These are phyloP conservation scores for Hordeum vulgare DNA, from an alignment of 176 grass and related monocot genomes.

Conservation along the genomic window DNA sequence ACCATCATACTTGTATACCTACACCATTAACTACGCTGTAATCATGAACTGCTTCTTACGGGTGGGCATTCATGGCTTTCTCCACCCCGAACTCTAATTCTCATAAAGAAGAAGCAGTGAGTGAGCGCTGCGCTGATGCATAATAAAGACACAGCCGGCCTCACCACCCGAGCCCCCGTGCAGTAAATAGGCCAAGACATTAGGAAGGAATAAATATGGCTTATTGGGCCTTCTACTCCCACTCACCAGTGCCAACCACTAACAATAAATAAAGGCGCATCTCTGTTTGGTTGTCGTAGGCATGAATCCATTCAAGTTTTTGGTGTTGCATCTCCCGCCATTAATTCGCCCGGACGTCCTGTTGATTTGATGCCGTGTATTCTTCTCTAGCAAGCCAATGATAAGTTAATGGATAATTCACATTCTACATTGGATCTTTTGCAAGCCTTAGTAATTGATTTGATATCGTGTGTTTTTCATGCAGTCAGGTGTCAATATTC, in stretches of 20 bases:
- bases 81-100: conserved; percentile 22
- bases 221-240: conserved; percentile 41
- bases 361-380: conserved; percentile 10
- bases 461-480: background rate
- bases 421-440: background rate
- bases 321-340: conserved; percentile 26
- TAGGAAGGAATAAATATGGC: conserved; percentile 30
- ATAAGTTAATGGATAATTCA: background rate
- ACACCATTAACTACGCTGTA: conserved; percentile 56
- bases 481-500: background rate
- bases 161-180: conserved; percentile 15
- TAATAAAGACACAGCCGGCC: background rate
- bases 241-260: conserved; percentile 45
- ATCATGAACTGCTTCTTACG: conserved; percentile 55
- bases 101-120: conserved; percentile 29
- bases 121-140: conserved; percentile 8
- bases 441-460: background rate
- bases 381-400: background rate
- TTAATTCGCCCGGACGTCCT: conserved; percentile 10
- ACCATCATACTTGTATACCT: conserved; percentile 56
- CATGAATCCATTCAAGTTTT: conserved; percentile 40
- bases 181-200: conserved; percentile 38
- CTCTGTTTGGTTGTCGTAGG: conserved; percentile 43
- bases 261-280: conserved; percentile 51
- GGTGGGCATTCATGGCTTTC: conserved; percentile 62